phyloP scores from a whole-genome alignment of 257 asterid species.

The Solanum infundibuliforme region DNA sequence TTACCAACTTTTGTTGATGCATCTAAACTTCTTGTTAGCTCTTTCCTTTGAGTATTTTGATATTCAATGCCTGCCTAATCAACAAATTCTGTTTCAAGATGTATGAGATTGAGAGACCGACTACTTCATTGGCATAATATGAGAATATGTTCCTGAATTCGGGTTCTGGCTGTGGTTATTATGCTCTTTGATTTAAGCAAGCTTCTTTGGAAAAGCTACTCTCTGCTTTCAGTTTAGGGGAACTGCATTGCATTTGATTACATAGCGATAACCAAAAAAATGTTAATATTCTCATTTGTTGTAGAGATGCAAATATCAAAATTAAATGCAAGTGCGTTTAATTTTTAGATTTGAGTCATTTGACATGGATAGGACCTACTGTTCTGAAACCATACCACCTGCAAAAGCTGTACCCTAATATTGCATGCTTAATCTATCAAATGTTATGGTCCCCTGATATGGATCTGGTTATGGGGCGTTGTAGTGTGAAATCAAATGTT shows the following conservation, averaged over 20 bases:
- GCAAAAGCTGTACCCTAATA: background rate
- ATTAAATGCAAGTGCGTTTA: background rate
- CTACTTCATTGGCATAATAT: background rate
- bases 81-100: background rate
- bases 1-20: background rate
- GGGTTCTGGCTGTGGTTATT: background rate
- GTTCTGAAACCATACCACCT: background rate
- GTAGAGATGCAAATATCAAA: background rate
- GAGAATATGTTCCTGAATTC: background rate
- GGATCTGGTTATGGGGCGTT: no score
- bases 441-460: no score
- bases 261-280: background rate
- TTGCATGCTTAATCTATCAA: background rate
- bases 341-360: no score
- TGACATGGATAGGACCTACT: background rate
- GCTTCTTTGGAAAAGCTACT: background rate
- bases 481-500: no score
- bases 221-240: background rate
- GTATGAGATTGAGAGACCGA: background rate
- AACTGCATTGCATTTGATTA: background rate
- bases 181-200: background rate
- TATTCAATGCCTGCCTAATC: background rate
- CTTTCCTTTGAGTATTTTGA: background rate
- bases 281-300: background rate
- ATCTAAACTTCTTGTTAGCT: background rate